Evolutionary conservation across 202 grass and related monocot genomes (phyloP).

Genomic region (Panicum hallii): DNA sequence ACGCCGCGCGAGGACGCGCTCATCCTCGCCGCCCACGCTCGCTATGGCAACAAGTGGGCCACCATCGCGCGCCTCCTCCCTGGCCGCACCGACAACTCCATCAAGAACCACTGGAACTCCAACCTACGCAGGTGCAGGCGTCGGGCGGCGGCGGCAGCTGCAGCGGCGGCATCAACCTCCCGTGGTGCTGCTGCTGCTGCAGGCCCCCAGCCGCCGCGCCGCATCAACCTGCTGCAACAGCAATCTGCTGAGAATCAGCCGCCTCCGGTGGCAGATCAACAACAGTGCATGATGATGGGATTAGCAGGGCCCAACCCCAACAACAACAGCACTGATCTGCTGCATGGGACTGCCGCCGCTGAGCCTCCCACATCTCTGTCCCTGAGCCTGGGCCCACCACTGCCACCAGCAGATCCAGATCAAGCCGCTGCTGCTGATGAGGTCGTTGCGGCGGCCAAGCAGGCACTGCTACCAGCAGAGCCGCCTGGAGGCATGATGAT

Average conservation of each 20-base stretch:
- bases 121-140: slow-evolving; percentile 59
- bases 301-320: not conserved
- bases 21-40: slow-evolving; percentile 57
- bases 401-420: not conserved
- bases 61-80: slow-evolving; percentile 72
- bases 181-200: not conserved
- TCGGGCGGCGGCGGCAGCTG: not conserved
- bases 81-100: slow-evolving; percentile 81
- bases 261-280: not conserved
- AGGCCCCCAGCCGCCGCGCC: not conserved
- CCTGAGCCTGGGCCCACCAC: slow-evolving; percentile 38
- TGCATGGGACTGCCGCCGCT: too few relatives aligned
- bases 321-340: not conserved
- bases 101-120: slow-evolving; percentile 97
- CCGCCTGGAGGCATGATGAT: not conserved
- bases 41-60: slow-evolving; percentile 79
- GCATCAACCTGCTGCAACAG: too few relatives aligned
- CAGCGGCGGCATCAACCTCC: not conserved
- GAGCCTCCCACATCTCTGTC: slow-evolving; percentile 25
- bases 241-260: too few relatives aligned
- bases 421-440: not conserved
- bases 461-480: not conserved
- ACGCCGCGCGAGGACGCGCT: slow-evolving; percentile 51
- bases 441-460: too few relatives aligned
- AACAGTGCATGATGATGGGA: not conserved